phyloP scores from a whole-genome alignment of 345 rosid genomes.

The Nephelium lappaceum region DNA sequence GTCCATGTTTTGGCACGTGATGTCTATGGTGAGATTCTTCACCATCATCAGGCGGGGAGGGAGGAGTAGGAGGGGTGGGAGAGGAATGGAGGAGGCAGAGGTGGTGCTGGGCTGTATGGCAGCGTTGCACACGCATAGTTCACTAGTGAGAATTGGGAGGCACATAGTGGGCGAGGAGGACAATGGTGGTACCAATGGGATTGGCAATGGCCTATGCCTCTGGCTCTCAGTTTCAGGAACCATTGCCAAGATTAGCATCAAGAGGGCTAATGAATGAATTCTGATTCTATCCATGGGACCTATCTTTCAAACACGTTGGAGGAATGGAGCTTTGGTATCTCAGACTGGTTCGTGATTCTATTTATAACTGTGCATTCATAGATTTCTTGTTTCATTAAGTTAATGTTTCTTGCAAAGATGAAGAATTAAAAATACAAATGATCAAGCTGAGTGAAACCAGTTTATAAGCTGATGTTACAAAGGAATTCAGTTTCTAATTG shows the following conservation, averaged over 20 bases:
- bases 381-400: conserved; percentile 19
- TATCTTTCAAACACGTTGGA: neutral
- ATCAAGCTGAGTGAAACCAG: neutral
- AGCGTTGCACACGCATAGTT: conserved; percentile 65
- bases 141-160: conserved; percentile 64
- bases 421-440: neutral
- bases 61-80: conserved; percentile 31
- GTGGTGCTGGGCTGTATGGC: conserved; percentile 36
- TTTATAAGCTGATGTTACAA: neutral
- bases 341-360: conserved; percentile 15
- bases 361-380: conserved; percentile 29
- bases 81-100: conserved; percentile 4
- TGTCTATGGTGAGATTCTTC: conserved; percentile 8
- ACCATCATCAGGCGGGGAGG: conserved; percentile 15
- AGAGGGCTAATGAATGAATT: conserved; percentile 10
- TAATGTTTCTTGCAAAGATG: conserved; percentile 2
- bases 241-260: conserved; percentile 10
- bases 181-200: neutral
- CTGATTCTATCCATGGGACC: conserved; percentile 28
- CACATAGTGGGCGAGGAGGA: conserved; percentile 59
- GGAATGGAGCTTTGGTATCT: neutral
- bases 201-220: neutral
- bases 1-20: neutral
- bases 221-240: conserved; percentile 10
- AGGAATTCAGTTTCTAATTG: conserved; percentile 7